Evolutionary conservation across 1,139 yeast species (phyloP).

Genomic region (Komagataea norvegica): DNA sequence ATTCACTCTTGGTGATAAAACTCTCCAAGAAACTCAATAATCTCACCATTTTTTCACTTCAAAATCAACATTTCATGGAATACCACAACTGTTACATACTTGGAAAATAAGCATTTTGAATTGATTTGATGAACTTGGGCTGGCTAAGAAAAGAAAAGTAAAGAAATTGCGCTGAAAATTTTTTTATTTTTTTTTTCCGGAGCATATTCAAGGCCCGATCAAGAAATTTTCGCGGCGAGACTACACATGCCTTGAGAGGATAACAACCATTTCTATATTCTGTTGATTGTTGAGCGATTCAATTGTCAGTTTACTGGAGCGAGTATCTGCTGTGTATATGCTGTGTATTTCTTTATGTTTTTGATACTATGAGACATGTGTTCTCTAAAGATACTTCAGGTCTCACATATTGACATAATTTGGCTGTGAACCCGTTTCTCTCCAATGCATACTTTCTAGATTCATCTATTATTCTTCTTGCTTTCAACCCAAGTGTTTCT

Average conservation of each 20-base stretch:
- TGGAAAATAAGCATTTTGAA: constrained; percentile 22
- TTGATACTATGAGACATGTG: constrained; percentile 1
- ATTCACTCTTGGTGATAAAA: too few relatives aligned
- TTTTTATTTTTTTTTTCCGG: constrained; percentile 1
- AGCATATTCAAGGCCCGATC: background rate
- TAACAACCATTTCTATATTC: constrained; percentile 1
- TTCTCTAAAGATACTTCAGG: constrained; percentile 60
- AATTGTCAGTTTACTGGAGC: background rate
- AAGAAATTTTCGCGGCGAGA: too few relatives aligned
- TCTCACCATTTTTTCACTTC: too few relatives aligned
- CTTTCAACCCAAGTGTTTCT: constrained; percentile 55
- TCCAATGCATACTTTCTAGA: constrained; percentile 48
- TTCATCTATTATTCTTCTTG: constrained; percentile 67
- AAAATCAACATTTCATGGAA: too few relatives aligned
- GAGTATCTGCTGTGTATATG: background rate
- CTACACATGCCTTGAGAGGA: too few relatives aligned
- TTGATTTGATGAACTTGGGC: constrained; percentile 1
- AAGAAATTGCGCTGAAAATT: constrained; percentile 1
- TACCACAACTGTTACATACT: too few relatives aligned
- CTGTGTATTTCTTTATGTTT: background rate
- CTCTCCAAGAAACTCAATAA: too few relatives aligned
- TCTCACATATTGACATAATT: constrained; percentile 56
- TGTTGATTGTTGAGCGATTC: background rate
- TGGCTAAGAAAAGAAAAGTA: background rate
- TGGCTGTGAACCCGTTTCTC: constrained; percentile 36